Evolutionary conservation across 2,329 filamentous ascomycete species (phyloP), one percentile per base, ranked within the genome.

Genomic region (Talaromyces amestolkiae): DNA sequence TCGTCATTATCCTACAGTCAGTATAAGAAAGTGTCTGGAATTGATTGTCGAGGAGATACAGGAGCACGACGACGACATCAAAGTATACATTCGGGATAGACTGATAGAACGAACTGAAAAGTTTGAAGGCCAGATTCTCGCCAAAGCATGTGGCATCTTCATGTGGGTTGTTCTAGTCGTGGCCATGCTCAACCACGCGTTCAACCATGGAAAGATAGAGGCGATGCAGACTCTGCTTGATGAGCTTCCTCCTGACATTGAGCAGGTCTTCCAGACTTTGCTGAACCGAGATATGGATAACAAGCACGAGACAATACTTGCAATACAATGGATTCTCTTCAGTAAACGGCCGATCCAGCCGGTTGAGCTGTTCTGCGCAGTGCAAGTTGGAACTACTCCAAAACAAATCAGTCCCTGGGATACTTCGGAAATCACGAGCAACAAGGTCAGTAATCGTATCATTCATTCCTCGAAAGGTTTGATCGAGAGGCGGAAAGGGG

Each of bases 91-190:
- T 41, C 39, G 17, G 39, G 39, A n/a, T 41, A 41, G 39, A n/a
- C 17, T 41, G 15, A 41, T 41, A 41, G 39, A 41, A 8, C 6
- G 39, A n/a, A 41, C 17, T 6, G 39, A 41, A 41, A n/a, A 41
- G 8, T 6, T 41, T 17, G 39, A 41, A 41, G 39, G 15, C 15
- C 39, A n/a, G 39, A 41, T 41, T 41, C 39, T 41, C 39, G 17
- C 6, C 39, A 41, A 78, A 24, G 74, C 80, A 0, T 71, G 74
- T 0, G 75, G 75, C 0, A 72, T 82, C 0, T 82, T 83, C 39
- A 69, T 83, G 47, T 83, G 81, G 81, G 73, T 79, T 3, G 74
- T 77, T 0, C 61, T 83, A 0, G 80, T 82, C 0, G 69, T 80
- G 1, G 65, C 73, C 0, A 78, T 82, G 0, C 65, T 83, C 1